A percentile compares a stretch with the other conserved stretches of the same genome.
These are phyloP conservation scores for Striga asiatica DNA, from an alignment of 257 asterid species.

Conservation along the genomic window DNA sequence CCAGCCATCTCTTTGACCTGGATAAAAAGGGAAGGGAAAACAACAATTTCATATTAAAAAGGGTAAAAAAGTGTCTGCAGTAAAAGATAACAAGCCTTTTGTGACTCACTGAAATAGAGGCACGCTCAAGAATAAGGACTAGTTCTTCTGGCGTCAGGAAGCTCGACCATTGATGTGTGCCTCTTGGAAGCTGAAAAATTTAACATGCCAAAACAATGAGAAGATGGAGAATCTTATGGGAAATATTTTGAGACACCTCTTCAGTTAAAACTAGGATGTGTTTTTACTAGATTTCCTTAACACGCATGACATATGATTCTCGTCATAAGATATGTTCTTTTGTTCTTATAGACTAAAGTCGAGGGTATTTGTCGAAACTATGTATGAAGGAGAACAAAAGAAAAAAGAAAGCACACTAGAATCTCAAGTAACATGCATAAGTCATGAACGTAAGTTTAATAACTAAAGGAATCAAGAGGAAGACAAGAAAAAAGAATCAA, in stretches of 20 bases:
- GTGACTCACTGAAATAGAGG: conserved; percentile 57
- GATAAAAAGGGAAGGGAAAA: conserved; percentile 1
- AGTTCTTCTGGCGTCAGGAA: conserved; percentile 85
- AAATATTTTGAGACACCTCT: background rate
- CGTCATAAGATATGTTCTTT: too few species aligned
- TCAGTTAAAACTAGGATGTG: background rate
- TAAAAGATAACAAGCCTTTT: background rate
- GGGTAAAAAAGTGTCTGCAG: background rate
- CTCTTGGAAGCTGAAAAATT: conserved; percentile 54
- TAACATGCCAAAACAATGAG: background rate
- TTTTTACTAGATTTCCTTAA: too few species aligned
- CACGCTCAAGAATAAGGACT: conserved; percentile 54
- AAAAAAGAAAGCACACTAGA: too few species aligned
- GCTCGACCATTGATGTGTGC: conserved; percentile 85
- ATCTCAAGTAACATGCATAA: too few species aligned
- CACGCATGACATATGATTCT: too few species aligned
- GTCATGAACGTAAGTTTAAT: too few species aligned
- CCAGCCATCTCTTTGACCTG: conserved; percentile 87
- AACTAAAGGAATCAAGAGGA: too few species aligned
- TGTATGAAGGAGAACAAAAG: too few species aligned
- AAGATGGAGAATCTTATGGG: background rate
- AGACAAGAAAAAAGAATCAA: too few species aligned
- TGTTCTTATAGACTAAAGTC: too few species aligned
- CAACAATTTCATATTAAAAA: background rate
- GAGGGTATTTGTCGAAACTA: too few species aligned